Base-by-base conservation (phyloP, 345 rosid species). In the Citrus cavaleriei region DNA sequence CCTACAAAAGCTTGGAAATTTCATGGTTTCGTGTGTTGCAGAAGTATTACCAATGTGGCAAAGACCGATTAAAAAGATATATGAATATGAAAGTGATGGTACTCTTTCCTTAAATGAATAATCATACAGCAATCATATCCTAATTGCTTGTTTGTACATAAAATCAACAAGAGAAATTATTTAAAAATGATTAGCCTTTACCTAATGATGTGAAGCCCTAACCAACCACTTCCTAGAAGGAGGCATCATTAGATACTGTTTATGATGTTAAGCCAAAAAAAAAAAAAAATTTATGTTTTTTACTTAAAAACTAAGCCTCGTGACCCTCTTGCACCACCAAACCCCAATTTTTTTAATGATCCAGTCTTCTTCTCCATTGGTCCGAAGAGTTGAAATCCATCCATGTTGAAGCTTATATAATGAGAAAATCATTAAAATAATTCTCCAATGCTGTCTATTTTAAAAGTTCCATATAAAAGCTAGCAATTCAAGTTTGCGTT, bases 131-230 rank as follows among this genome's bases (percentile, higher is more conserved):
- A 72, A 75, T 62, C 79, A 78, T 73, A 71, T 70, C 80, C 61
- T 55, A 74, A 77, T 86, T 60, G 79, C 81, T 79, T 72, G 78
- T 79, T 73, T 74, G 51, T 32, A 74, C 77, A 64, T 35, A 60
- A 70, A 83, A 77, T 71, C 81, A 68, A 84, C 63, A 55, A 51
- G 25, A 80, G 60, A 24, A 70, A 51, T 67, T 35, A 84, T 77
- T 78, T 38, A 30, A 60, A 75, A 68, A 18, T 19, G 25, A 49
- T 37, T 40, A 84, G 71, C 61, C 64, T 76, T 69, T 69, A 85
- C 85, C 90, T 83, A 83, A 83, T 81, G 90, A 85, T 83, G 88
- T 81, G 75, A 83, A 75, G 84, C 54, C 78, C 61, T 74, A 85
- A 85, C 88, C 82, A 81, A 81, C 85, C 16, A 1, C 34, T 30